These are phyloP conservation scores for Acanthamoeba triangularis DNA, from an alignment of 208 protist species.

Conservation along the genomic window DNA sequence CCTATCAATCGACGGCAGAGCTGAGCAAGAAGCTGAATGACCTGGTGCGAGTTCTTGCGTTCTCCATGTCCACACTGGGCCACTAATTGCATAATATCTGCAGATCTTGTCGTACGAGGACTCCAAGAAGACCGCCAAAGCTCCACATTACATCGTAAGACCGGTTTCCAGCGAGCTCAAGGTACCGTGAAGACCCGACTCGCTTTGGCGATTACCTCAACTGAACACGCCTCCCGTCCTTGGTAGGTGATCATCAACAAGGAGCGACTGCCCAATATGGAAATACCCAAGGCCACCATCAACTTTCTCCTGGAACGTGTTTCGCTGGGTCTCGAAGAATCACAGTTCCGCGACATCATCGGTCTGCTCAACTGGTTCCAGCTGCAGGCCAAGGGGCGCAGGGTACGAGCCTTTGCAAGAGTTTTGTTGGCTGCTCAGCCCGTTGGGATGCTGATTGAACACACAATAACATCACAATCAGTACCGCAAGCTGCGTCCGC, in stretches of 20 bases:
- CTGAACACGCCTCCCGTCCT: neutral
- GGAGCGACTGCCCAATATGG: slow-evolving; percentile 28
- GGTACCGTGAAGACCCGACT: neutral
- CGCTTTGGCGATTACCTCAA: neutral
- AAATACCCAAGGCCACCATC: slow-evolving; percentile 67
- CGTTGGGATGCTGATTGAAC: too few species aligned
- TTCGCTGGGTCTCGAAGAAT: slow-evolving; percentile 77
- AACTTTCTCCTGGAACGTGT: slow-evolving; percentile 81
- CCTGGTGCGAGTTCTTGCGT: slow-evolving; percentile 55
- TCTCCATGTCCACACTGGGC: neutral
- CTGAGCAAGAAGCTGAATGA: slow-evolving; percentile 62
- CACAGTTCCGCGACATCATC: slow-evolving; percentile 80
- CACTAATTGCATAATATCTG: neutral
- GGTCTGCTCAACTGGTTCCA: slow-evolving; percentile 79
- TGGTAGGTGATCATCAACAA: slow-evolving; percentile 53
- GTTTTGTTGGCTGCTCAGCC: neutral
- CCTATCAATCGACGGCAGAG: slow-evolving; percentile 55
- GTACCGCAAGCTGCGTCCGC: slow-evolving; percentile 53
- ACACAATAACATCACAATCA: neutral
- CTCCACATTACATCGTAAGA: slow-evolving; percentile 80
- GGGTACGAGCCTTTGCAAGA: slow-evolving; percentile 7
- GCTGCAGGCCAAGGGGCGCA: slow-evolving; percentile 77
- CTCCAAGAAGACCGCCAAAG: neutral
- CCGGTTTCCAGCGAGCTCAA: slow-evolving; percentile 81
- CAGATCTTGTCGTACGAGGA: slow-evolving; percentile 31